Conservation (phyloP, 192 early-diverging fungal species). For the Umbelopsis ramanniana region DNA sequence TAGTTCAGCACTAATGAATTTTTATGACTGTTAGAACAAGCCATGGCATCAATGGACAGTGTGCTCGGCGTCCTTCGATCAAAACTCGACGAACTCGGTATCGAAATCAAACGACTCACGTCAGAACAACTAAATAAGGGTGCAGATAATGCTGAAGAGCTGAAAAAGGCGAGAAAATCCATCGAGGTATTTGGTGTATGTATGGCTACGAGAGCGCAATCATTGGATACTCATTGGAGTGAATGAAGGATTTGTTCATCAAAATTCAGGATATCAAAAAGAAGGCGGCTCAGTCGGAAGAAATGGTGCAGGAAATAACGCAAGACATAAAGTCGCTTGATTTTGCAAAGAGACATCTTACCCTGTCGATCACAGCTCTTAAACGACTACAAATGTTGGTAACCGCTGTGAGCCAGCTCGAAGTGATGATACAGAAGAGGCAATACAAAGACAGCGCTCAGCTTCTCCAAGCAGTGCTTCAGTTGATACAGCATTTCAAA, state of each 20-base stretch:
- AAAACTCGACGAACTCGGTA: slow-evolving; percentile 63
- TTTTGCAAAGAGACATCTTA: slow-evolving; percentile 91
- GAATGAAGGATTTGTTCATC: slow-evolving; percentile 68
- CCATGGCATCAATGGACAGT: slow-evolving; percentile 65
- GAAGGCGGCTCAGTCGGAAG: slow-evolving; percentile 83
- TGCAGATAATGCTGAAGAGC: slow-evolving; percentile 60
- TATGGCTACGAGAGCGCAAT: not conserved
- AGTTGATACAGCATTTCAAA: slow-evolving; percentile 78
- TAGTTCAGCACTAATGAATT: not conserved
- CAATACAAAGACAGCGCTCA: slow-evolving; percentile 83
- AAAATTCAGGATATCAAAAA: slow-evolving; percentile 84
- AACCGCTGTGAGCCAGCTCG: slow-evolving; percentile 76
- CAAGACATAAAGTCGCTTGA: slow-evolving; percentile 95
- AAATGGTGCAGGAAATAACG: slow-evolving; percentile 93
- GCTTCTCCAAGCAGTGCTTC: slow-evolving; percentile 78
- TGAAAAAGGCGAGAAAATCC: slow-evolving; percentile 72
- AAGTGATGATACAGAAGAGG: slow-evolving; percentile 62
- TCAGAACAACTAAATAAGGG: slow-evolving; percentile 70
- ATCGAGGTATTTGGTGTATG: slow-evolving; percentile 63
- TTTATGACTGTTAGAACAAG: slow-evolving; percentile 53
- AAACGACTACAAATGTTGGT: slow-evolving; percentile 90
- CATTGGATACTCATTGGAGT: not conserved
- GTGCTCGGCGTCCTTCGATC: slow-evolving; percentile 63
- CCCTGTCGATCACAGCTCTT: slow-evolving; percentile 77
- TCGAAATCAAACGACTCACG: slow-evolving; percentile 73